Evolutionary conservation across 1,139 yeast species (phyloP).

Genomic region (Scheffersomyces parashehatae): DNA sequence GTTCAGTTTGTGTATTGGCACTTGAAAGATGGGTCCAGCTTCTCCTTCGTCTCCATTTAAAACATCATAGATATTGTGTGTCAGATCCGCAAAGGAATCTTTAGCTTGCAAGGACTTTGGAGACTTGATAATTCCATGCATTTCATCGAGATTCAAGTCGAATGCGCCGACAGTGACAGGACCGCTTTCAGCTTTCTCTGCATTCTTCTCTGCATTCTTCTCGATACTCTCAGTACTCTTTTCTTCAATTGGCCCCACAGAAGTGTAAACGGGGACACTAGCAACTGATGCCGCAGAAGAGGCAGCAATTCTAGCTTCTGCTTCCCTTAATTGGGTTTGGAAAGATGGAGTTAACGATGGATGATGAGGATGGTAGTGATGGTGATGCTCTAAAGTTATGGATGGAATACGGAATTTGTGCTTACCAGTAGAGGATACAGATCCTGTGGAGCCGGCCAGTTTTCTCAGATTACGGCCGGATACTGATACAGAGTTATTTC

Average conservation of each 20-base stretch:
- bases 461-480: neutral
- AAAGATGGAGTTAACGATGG: conserved; percentile 7
- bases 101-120: conserved; percentile 12
- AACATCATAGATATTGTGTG: neutral
- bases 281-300: too few species aligned
- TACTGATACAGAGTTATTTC: neutral
- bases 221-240: too few species aligned
- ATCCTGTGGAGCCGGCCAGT: neutral
- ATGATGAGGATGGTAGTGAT: conserved; percentile 5
- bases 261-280: too few species aligned
- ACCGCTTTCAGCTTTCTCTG: too few species aligned
- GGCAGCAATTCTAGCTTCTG: too few species aligned
- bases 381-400: conserved; percentile 29
- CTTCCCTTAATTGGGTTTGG: neutral
- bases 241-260: too few species aligned
- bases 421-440: conserved; percentile 9
- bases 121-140: conserved; percentile 52
- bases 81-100: neutral
- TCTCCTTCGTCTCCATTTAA: too few species aligned
- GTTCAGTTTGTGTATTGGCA: neutral
- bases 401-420: conserved; percentile 43
- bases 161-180: conserved; percentile 14
- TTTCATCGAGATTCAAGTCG: conserved; percentile 48
- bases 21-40: neutral
- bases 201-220: too few species aligned